phyloP scores from a whole-genome alignment of 2,329 filamentous ascomycete genomes.

The Massarina eburnea region DNA sequence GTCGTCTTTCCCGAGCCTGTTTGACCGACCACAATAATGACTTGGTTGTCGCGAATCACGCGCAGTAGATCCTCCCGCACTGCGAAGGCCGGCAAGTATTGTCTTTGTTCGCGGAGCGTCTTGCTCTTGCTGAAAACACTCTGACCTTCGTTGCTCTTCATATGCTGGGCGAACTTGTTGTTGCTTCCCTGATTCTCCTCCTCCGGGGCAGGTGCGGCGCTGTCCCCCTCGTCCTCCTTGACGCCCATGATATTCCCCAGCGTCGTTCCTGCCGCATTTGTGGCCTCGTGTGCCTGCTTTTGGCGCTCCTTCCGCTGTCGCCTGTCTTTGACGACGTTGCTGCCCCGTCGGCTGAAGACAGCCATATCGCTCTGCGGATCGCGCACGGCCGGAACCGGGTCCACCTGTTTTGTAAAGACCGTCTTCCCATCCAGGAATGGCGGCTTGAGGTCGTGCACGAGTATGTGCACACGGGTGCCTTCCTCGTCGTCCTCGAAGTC shows the following conservation, averaged over 20 bases:
- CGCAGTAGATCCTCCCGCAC: slow-evolving; percentile 89
- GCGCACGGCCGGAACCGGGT: slow-evolving; percentile 88
- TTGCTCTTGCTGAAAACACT: slow-evolving; percentile 95
- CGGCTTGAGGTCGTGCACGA: slow-evolving; percentile 91
- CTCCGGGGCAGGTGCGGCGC: slow-evolving; percentile 73
- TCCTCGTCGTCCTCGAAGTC: slow-evolving; percentile 93
- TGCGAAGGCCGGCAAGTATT: slow-evolving; percentile 93
- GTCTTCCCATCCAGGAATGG: slow-evolving; percentile 94
- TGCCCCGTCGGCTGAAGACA: slow-evolving; percentile 94
- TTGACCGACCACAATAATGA: slow-evolving; percentile 94
- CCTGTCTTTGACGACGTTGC: slow-evolving; percentile 86
- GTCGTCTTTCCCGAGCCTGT: slow-evolving; percentile 98
- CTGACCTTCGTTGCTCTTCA: slow-evolving; percentile 81
- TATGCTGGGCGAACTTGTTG: slow-evolving; percentile 84
- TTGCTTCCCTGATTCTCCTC: slow-evolving; percentile 68
- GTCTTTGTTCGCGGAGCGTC: slow-evolving; percentile 83
- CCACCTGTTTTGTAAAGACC: slow-evolving; percentile 95
- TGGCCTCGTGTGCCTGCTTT: slow-evolving; percentile 92
- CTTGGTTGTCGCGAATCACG: slow-evolving; percentile 95
- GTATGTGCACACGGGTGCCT: slow-evolving; percentile 80
- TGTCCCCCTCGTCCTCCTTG: slow-evolving; percentile 87
- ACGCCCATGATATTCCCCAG: slow-evolving; percentile 95
- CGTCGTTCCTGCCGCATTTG: slow-evolving; percentile 86
- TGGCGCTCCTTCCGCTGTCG: slow-evolving; percentile 91
- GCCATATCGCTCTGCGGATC: slow-evolving; percentile 99